Conservation (phyloP, 306 rosid species). For the Dalbergia oliveri region DNA sequence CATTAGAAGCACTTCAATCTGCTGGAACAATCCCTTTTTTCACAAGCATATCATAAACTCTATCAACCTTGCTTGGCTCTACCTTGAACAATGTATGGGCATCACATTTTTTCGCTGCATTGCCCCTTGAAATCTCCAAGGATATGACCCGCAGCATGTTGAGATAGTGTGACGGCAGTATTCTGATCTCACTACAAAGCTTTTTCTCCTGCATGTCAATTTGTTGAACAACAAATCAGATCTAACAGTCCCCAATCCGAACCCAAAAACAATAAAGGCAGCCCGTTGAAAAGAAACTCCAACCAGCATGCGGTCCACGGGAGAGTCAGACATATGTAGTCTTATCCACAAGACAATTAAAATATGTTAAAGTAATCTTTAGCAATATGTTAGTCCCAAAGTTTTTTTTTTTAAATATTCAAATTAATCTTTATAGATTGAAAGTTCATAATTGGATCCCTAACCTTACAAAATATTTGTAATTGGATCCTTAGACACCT, state of each 20-base stretch:
- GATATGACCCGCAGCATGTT: conserved; percentile 69
- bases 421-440: no score
- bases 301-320: no score
- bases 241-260: not conserved
- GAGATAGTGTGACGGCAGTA: conserved; percentile 80
- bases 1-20: conserved; percentile 34
- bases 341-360: no score
- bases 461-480: no score
- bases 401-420: no score
- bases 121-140: conserved; percentile 66
- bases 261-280: no score
- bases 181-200: conserved; percentile 75
- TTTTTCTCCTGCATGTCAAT: conserved; percentile 67
- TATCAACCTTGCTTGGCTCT: conserved; percentile 79
- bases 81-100: conserved; percentile 72
- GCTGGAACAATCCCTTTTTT: conserved; percentile 60
- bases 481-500: no score
- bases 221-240: conserved; percentile 39
- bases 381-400: no score
- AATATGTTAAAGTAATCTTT: no score
- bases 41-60: conserved; percentile 77
- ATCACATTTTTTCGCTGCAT: conserved; percentile 67
- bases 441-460: no score
- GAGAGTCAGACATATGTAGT: no score
- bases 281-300: no score